A percentile compares a stretch with the other conserved stretches of the same genome.
Conservation (phyloP, 2,329 filamentous ascomycete genomes). For the Blastomyces gilchristii region DNA sequence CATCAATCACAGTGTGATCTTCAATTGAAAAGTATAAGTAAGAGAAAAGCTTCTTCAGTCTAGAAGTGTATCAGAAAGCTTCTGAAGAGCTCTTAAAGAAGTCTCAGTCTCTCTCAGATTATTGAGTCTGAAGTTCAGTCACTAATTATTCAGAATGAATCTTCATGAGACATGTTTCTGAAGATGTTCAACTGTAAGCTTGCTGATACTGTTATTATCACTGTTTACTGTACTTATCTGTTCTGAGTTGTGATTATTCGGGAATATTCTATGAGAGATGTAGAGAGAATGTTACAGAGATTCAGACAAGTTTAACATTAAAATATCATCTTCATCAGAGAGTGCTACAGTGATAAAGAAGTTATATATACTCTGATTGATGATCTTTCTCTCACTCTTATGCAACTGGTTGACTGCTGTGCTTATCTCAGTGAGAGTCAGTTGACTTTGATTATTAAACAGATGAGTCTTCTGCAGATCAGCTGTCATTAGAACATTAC, state of each 20-base stretch:
- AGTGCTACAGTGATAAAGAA: constrained; percentile 13
- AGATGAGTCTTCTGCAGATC: too few relatives aligned
- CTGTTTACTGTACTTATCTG: too few relatives aligned
- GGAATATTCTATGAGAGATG: constrained; percentile 4
- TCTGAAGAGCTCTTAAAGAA: background rate
- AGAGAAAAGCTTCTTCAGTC: background rate
- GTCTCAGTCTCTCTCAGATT: background rate
- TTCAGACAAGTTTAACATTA: constrained; percentile 10
- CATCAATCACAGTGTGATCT: background rate
- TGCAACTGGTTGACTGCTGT: constrained; percentile 11
- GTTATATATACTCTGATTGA: constrained; percentile 12
- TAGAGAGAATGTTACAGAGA: constrained; percentile 10
- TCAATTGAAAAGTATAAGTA: background rate
- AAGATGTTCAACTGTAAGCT: too few relatives aligned
- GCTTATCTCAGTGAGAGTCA: background rate
- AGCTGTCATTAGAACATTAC: constrained; percentile 3
- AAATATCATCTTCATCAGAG: constrained; percentile 10
- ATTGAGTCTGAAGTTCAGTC: background rate
- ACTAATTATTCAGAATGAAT: background rate
- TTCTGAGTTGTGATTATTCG: too few relatives aligned
- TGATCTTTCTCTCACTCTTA: constrained; percentile 14
- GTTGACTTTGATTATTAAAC: too few relatives aligned
- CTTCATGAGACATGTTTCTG: too few relatives aligned
- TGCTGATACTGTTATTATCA: too few relatives aligned
- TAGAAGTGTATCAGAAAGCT: background rate